Base-by-base conservation (phyloP, 1,139 yeast species). In the Debaryomyces nepalensis region DNA sequence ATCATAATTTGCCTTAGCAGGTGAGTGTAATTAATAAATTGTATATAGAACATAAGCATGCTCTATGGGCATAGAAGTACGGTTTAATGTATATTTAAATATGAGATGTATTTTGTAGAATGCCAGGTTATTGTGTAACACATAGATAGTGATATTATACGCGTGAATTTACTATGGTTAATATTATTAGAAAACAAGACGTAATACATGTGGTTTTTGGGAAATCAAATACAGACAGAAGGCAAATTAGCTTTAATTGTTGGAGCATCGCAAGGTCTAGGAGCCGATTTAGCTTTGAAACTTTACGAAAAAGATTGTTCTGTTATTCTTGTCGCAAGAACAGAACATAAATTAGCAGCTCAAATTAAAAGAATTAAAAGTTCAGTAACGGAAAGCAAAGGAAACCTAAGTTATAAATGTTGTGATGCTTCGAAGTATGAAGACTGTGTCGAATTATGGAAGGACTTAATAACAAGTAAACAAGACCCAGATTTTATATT, bases 241-340 rank as follows among this genome's bases (percentile, higher is more conserved):
- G 80, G 78, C 18, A 82, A 84, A 61, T 60, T 79, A 1, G 91
- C 87, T 2, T 75, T 93, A n/a, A 75, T 95, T 14, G 79, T 96
- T 0, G 99, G 99, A 1, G 99, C 93, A 0, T 90, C 98, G 0
- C 99, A 93, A 57, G 99, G 99, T 0, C 70, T 93, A 1, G 99
- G 99, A 0, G 82, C 82, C 2, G 87, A 87, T 36, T 61, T 95
- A 42, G 96, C 96, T 0, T 67, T 69, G 30, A 72, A 79, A 47
- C 66, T 85, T 37, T 83, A 79, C 44, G 49, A 65, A 3, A 58
- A 63, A 19, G 84, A 87, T 5, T 87, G 93, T 37, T 63, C 75
- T 3, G 88, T 91, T 4, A 70, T 85, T 1, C 63, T 91, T 14
- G 87, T 90, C 11, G 90, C 97, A 2, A 72, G 99, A 50, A 84